phyloP scores from a whole-genome alignment of 805 yeast genomes.

The Suhomyces sp. region DNA sequence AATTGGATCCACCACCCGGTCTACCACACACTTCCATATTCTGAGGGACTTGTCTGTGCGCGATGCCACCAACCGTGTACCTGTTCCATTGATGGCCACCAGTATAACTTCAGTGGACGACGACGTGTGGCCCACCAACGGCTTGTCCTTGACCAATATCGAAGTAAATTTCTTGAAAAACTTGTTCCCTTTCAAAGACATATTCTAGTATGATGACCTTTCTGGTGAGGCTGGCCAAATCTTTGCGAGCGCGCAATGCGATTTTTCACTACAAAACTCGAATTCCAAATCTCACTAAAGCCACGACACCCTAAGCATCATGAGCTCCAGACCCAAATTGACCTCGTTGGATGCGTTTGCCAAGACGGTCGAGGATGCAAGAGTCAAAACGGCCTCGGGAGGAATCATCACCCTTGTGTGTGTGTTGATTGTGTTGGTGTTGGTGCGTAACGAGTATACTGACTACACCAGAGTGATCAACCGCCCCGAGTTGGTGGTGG shows the following conservation, averaged over 20 bases:
- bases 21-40: slow-evolving; percentile 33
- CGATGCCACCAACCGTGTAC: slow-evolving; percentile 40
- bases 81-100: slow-evolving; percentile 40
- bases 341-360: slow-evolving; percentile 84
- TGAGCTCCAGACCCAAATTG: slow-evolving; percentile 35
- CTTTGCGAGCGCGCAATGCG: neutral
- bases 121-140: slow-evolving; percentile 14
- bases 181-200: neutral
- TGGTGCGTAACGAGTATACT: slow-evolving; percentile 70
- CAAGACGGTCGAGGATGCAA: slow-evolving; percentile 91
- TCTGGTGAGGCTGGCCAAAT: neutral
- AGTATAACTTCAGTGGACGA: slow-evolving; percentile 30
- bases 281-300: neutral
- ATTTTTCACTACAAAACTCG: neutral
- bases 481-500: slow-evolving; percentile 85
- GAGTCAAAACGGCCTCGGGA: slow-evolving; percentile 84
- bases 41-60: slow-evolving; percentile 44
- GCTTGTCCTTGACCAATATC: slow-evolving; percentile 10
- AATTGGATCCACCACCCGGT: slow-evolving; percentile 33
- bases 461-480: slow-evolving; percentile 67
- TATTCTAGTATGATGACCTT: neutral
- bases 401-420: slow-evolving; percentile 83
- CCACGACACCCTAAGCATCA: slow-evolving; percentile 3
- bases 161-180: slow-evolving; percentile 7
- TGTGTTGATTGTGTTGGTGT: slow-evolving; percentile 52